Evolutionary conservation across 352 stramenopile species (phyloP).

Genomic region (Elongisporangium anandrum): DNA sequence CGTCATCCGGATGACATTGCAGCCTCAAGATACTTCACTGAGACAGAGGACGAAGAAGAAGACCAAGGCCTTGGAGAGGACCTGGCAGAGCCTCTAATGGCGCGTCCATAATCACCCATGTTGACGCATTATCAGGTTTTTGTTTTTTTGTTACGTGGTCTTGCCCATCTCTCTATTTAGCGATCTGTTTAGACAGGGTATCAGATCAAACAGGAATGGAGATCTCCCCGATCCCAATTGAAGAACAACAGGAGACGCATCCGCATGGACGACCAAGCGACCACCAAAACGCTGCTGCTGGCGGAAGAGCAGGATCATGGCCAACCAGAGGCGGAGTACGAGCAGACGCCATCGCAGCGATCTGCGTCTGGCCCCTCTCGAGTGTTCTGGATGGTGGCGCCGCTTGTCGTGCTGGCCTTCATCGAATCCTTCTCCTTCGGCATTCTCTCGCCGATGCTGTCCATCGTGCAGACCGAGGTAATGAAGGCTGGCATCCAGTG

Average conservation of each 20-base stretch:
- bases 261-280: neutral
- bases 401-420: slow-evolving; percentile 41
- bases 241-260: neutral
- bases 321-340: neutral
- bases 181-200: neutral
- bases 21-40: neutral
- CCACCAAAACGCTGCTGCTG: neutral
- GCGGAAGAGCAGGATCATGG: neutral
- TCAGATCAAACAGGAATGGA: neutral
- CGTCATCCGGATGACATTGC: neutral
- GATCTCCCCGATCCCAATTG: neutral
- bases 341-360: neutral
- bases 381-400: slow-evolving; percentile 24
- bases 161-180: neutral
- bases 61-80: neutral
- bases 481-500: slow-evolving; percentile 2
- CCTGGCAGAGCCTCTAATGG: neutral
- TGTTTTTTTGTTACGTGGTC: too few species aligned
- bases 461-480: slow-evolving; percentile 67
- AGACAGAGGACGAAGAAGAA: neutral
- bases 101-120: neutral
- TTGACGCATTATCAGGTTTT: too few species aligned
- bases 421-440: slow-evolving; percentile 55
- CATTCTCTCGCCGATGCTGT: slow-evolving; percentile 59
- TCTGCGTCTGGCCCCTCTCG: neutral